phyloP scores from a whole-genome alignment of 306 rosid genomes.

The Castanea mollissima region DNA sequence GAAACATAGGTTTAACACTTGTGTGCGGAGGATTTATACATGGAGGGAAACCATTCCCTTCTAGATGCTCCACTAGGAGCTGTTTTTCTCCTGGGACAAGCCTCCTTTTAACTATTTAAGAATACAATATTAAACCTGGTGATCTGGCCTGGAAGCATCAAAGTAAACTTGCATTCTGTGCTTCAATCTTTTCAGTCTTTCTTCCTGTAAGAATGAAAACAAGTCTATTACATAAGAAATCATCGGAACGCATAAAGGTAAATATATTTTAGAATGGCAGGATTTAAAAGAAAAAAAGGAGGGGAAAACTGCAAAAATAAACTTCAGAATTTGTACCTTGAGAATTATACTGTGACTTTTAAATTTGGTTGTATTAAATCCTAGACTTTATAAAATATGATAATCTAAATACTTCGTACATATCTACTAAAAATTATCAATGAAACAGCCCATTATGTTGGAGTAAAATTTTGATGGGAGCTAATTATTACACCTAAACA shows the following conservation, averaged over 20 bases:
- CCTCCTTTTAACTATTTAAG: not conserved
- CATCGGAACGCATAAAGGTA: not conserved
- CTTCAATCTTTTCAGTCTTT: conserved; percentile 56
- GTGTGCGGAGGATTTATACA: not conserved
- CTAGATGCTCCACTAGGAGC: not conserved
- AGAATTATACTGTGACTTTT: no score
- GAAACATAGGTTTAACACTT: not conserved
- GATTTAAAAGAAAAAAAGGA: not conserved
- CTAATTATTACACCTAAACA: no score
- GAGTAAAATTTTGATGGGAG: no score
- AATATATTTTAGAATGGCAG: not conserved
- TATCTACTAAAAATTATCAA: no score
- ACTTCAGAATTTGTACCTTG: no score
- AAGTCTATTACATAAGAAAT: not conserved
- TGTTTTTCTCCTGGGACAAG: not conserved
- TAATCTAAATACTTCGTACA: no score
- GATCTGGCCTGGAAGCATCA: conserved; percentile 71
- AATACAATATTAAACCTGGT: conserved; percentile 51
- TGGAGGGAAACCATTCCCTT: not conserved
- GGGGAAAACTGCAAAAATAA: no score
- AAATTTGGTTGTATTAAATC: no score
- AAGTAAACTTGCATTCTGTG: conserved; percentile 67
- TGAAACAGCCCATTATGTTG: no score
- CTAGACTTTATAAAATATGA: no score
- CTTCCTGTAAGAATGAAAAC: conserved; percentile 50